phyloP scores from a whole-genome alignment of 2,329 filamentous ascomycete genomes.

The Fusarium begoniae region DNA sequence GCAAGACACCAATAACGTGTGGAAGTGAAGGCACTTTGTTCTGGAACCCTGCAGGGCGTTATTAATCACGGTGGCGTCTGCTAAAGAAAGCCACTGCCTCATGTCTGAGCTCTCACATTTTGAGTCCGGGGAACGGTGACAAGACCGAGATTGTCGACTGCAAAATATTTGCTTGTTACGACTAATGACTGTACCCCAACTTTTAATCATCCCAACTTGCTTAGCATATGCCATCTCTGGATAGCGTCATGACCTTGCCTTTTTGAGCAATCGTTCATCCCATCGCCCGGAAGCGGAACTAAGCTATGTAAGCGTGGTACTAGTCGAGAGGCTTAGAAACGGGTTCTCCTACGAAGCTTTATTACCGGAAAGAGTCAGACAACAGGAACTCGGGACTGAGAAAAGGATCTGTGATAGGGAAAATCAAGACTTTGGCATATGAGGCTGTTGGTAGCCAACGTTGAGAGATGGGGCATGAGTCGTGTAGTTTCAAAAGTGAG shows the following conservation, averaged over 20 bases:
- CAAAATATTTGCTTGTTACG: background rate
- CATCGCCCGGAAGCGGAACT: slow-evolving; percentile 3
- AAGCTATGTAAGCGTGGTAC: background rate
- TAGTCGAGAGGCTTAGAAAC: background rate
- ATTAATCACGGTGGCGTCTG: background rate
- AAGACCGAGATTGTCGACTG: background rate
- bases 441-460: background rate
- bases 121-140: background rate
- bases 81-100: background rate
- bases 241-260: background rate
- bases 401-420: background rate
- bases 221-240: background rate
- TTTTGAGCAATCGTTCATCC: slow-evolving; percentile 2
- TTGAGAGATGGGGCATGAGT: background rate
- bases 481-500: background rate
- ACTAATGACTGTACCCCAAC: background rate
- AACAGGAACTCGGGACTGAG: background rate
- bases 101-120: background rate
- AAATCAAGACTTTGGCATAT: background rate
- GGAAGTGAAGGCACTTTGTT: background rate
- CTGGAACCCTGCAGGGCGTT: background rate
- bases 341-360: background rate
- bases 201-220: background rate
- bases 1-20: background rate
- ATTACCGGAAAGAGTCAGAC: background rate